These are phyloP conservation scores for Picea sitchensis DNA, from an alignment of 75 land plant species.

Conservation along the genomic window DNA sequence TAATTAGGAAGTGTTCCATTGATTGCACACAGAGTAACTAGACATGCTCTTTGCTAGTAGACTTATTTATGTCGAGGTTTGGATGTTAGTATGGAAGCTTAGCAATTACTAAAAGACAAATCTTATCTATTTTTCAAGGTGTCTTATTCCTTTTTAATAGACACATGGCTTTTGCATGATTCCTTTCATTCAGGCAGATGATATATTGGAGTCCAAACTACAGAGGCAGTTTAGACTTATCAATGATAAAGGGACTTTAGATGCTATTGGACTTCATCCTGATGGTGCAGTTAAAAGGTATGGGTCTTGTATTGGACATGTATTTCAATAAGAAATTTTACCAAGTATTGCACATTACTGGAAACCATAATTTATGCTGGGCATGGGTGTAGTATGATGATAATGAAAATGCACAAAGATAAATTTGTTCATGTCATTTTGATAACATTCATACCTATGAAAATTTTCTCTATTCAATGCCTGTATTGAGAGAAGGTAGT, in stretches of 20 bases:
- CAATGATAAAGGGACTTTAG: conserved; percentile 95
- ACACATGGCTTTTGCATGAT: background rate
- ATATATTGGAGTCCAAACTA: conserved; percentile 82
- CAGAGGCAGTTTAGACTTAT: conserved; percentile 65
- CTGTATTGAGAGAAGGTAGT: background rate
- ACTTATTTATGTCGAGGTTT: no score
- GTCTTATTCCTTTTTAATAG: background rate
- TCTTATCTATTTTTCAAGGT: background rate
- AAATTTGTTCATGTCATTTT: background rate
- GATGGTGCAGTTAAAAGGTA: conserved; percentile 91
- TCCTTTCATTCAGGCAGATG: conserved; percentile 76
- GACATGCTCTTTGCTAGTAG: no score
- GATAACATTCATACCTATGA: background rate
- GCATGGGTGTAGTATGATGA: background rate
- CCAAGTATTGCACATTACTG: background rate
- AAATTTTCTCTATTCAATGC: background rate
- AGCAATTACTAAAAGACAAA: background rate
- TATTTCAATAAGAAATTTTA: background rate
- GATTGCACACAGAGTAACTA: no score
- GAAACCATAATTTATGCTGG: background rate
- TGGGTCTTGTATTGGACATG: background rate
- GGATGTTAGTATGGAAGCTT: background rate
- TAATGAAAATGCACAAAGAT: background rate
- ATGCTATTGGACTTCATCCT: conserved; percentile 97
- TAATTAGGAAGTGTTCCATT: no score